phyloP scores from a whole-genome alignment of 2,329 filamentous ascomycete species.

The Erysiphe pisi region DNA sequence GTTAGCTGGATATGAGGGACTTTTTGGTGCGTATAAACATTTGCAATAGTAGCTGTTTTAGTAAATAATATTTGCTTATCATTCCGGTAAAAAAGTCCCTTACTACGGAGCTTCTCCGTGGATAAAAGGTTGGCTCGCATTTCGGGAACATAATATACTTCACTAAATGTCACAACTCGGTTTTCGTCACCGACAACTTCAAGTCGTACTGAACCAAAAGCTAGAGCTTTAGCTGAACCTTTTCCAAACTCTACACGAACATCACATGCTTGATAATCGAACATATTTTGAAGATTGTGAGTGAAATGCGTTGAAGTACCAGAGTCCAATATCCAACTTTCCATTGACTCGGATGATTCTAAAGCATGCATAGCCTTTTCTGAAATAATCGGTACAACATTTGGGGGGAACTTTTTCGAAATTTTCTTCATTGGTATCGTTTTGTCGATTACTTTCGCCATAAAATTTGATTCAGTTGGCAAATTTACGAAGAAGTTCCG shows the following conservation, averaged over 20 bases:
- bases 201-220: constrained; percentile 4
- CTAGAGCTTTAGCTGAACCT: constrained; percentile 22
- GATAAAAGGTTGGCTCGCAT: constrained; percentile 8
- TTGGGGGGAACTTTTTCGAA: no score
- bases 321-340: constrained; percentile 24
- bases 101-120: constrained; percentile 23
- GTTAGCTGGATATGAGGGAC: constrained; percentile 1
- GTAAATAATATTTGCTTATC: constrained; percentile 23
- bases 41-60: neutral
- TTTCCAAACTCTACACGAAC: constrained; percentile 23
- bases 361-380: neutral
- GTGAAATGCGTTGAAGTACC: constrained; percentile 20
- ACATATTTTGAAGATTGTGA: constrained; percentile 17
- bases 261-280: constrained; percentile 21
- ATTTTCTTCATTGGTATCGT: no score
- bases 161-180: constrained; percentile 10
- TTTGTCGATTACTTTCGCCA: no score
- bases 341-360: neutral
- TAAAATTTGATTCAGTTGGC: no score
- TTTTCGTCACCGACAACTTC: constrained; percentile 18
- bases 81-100: constrained; percentile 24
- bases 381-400: constrained; percentile 9
- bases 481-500: no score
- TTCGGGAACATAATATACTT: constrained; percentile 18
- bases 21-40: neutral